Conservation (phyloP, 805 yeast species). For the Ogataea nonfermentans region DNA sequence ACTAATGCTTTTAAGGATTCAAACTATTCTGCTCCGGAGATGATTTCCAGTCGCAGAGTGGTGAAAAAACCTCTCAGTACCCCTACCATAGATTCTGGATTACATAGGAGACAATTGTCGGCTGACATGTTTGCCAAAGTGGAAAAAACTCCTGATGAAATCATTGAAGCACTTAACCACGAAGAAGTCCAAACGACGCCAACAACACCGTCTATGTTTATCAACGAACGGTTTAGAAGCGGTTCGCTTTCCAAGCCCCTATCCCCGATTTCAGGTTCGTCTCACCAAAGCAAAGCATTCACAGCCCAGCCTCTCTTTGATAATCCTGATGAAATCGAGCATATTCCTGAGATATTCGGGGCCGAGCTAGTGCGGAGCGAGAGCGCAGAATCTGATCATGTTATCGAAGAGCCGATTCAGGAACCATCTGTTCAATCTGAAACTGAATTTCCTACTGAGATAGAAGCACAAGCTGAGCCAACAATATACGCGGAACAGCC, state of each 20-base stretch:
- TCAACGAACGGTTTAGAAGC: constrained; percentile 23
- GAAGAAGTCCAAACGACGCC: constrained; percentile 9
- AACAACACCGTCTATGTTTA: constrained; percentile 28
- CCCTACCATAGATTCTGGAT: neutral
- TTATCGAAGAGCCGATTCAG: too few relatives aligned
- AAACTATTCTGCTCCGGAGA: constrained; percentile 51
- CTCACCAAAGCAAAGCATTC: neutral
- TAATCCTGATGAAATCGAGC: too few relatives aligned
- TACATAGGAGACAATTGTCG: constrained; percentile 8
- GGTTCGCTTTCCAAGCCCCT: constrained; percentile 7
- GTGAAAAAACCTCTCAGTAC: constrained; percentile 3
- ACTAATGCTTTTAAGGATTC: constrained; percentile 8
- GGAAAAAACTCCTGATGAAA: constrained; percentile 3
- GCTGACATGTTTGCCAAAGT: constrained; percentile 7
- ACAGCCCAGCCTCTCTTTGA: neutral
- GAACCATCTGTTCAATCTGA: too few relatives aligned
- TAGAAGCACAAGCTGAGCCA: too few relatives aligned
- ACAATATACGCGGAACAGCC: too few relatives aligned
- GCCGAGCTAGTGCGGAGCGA: too few relatives aligned
- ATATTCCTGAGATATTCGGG: too few relatives aligned
- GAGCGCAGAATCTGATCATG: too few relatives aligned
- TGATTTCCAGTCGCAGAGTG: constrained; percentile 57
- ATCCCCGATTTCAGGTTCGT: constrained; percentile 1
- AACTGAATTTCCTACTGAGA: too few relatives aligned
- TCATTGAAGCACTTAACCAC: neutral